Percentiles rank a stretch among this genome's conserved stretches.
Conservation (phyloP, 192 early-diverging fungal species). For the Backusella tuberculispora region DNA sequence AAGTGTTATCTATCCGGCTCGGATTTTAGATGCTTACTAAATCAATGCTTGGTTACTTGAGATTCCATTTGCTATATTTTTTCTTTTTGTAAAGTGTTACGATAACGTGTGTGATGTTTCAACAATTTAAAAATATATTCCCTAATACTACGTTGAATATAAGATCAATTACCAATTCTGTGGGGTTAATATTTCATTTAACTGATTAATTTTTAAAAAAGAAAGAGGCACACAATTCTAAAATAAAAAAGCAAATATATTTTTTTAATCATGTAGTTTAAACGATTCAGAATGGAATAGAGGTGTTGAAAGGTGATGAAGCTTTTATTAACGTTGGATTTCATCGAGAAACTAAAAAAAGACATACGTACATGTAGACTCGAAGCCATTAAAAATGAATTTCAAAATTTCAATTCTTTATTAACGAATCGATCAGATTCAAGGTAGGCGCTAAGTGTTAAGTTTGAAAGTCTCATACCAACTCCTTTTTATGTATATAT, state of each 20-base stretch:
- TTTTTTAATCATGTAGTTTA: not conserved
- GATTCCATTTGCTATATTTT: not conserved
- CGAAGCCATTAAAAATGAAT: constrained; percentile 23
- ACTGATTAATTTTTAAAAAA: not conserved
- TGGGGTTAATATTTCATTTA: not conserved
- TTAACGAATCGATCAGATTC: not conserved
- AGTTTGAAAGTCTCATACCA: not conserved
- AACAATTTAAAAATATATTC: constrained; percentile 33
- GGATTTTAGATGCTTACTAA: too few species aligned
- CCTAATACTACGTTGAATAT: constrained; percentile 20
- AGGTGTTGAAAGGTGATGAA: constrained; percentile 17
- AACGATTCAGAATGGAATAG: constrained; percentile 16
- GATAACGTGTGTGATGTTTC: constrained; percentile 13
- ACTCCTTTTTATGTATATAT: too few species aligned
- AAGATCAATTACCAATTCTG: constrained; percentile 17
- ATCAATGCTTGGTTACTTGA: too few species aligned
- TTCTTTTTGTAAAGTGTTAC: not conserved
- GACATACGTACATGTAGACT: not conserved
- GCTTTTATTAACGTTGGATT: too few species aligned
- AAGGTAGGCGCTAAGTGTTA: not conserved
- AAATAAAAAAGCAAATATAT: too few species aligned
- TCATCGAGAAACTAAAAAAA: too few species aligned
- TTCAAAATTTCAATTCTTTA: constrained; percentile 26
- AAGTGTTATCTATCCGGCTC: too few species aligned
- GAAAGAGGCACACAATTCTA: not conserved